A percentile compares a stretch with the other conserved stretches of the same genome.
Evolutionary conservation across 805 yeast genomes (phyloP).

Genomic region (Pichia phayaonensis): DNA sequence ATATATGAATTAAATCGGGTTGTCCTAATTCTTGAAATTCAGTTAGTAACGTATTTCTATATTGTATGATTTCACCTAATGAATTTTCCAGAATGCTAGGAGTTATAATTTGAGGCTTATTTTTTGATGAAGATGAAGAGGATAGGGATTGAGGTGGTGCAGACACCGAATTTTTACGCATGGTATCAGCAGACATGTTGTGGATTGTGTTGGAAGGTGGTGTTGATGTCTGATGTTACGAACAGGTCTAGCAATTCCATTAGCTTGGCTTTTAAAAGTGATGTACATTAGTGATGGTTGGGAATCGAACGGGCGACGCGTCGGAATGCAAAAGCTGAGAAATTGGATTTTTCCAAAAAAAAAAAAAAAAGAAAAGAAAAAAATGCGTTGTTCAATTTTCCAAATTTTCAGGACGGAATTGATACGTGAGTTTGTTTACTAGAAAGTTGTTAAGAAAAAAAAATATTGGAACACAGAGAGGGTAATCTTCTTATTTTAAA

Average conservation of each 20-base stretch:
- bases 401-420: too few species aligned
- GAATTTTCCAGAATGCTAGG: conserved; percentile 39
- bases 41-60: conserved; percentile 38
- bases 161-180: background rate
- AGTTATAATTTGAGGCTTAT: conserved; percentile 16
- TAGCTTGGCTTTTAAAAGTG: background rate
- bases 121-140: conserved; percentile 7
- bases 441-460: too few species aligned
- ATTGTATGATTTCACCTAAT: conserved; percentile 44
- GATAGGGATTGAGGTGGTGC: background rate
- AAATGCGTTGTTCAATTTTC: too few species aligned
- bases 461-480: too few species aligned
- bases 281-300: background rate
- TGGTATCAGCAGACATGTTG: background rate
- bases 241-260: too few species aligned
- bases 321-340: too few species aligned
- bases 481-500: too few species aligned
- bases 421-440: too few species aligned
- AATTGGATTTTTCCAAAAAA: too few species aligned
- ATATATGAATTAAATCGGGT: conserved; percentile 59
- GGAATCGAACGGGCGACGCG: background rate
- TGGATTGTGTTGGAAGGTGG: background rate
- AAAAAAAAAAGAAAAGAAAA: too few species aligned
- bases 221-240: too few species aligned
- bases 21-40: conserved; percentile 58